Percentiles rank a stretch among this genome's conserved stretches.
Conservation (phyloP, 1,139 yeast species). For the Kodamaea ohmeri region DNA sequence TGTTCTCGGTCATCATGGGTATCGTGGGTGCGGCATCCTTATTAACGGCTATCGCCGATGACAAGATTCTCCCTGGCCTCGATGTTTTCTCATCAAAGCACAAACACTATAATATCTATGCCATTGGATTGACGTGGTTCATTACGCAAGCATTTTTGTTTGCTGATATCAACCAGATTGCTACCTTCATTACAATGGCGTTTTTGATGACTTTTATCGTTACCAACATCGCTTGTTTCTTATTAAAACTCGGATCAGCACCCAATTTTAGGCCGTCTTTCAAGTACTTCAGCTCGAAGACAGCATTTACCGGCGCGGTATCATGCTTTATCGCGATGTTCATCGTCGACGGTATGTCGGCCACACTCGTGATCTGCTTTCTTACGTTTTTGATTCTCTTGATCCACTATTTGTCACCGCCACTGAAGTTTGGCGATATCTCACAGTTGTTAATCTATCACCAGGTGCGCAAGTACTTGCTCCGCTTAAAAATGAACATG, state of each 20-base stretch:
- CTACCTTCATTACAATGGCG: constrained; percentile 95
- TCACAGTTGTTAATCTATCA: constrained; percentile 92
- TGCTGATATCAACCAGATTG: constrained; percentile 90
- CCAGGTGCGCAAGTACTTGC: constrained; percentile 86
- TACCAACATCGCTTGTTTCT: constrained; percentile 87
- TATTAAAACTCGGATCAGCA: constrained; percentile 84
- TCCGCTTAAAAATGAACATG: constrained; percentile 74
- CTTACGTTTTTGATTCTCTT: constrained; percentile 64
- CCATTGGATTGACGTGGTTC: constrained; percentile 70
- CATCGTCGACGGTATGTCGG: constrained; percentile 88
- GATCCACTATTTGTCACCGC: constrained; percentile 89
- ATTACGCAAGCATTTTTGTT: constrained; percentile 80
- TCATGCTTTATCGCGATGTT: constrained; percentile 82
- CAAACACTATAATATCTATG: constrained; percentile 38
- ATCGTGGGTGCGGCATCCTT: constrained; percentile 91
- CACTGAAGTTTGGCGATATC: constrained; percentile 96
- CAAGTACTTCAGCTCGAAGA: constrained; percentile 74
- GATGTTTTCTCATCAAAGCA: constrained; percentile 51
- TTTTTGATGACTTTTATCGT: constrained; percentile 93
- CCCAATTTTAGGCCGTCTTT: constrained; percentile 96
- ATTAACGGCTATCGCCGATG: constrained; percentile 87
- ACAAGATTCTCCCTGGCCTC: constrained; percentile 77
- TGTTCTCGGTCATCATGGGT: constrained; percentile 92
- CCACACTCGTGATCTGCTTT: constrained; percentile 68
- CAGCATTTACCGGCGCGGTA: constrained; percentile 75